Conservation (phyloP, 2,329 filamentous ascomycete genomes). For the Orbilia oligospora region DNA sequence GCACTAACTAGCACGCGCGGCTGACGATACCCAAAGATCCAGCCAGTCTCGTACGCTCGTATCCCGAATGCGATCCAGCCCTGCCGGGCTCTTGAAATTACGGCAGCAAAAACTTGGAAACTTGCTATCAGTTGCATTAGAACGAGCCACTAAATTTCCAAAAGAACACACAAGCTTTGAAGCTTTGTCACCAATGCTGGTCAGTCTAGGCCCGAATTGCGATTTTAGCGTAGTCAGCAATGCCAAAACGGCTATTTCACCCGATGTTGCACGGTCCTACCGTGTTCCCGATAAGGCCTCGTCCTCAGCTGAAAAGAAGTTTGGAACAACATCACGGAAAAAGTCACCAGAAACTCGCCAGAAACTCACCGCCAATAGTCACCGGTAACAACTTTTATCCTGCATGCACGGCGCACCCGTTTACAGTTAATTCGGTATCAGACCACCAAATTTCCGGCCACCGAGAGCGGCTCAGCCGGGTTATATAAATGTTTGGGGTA, state of each 20-base stretch:
- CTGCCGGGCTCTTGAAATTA: conserved; percentile 3
- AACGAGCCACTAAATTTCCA: background rate
- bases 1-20: background rate
- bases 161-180: background rate
- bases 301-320: conserved; percentile 6
- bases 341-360: background rate
- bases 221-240: conserved; percentile 4
- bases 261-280: background rate
- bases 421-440: background rate
- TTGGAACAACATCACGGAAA: background rate
- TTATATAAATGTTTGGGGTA: background rate
- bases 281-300: background rate
- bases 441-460: conserved; percentile 18
- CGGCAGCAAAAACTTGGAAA: conserved; percentile 2
- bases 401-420: conserved; percentile 15
- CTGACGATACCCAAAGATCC: conserved; percentile 12
- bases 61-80: too few relatives aligned
- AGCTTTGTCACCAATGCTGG: conserved; percentile 1
- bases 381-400: background rate
- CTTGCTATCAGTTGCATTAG: conserved; percentile 13
- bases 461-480: conserved; percentile 11
- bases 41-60: too few relatives aligned
- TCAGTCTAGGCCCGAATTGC: conserved; percentile 13
- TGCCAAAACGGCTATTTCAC: background rate
- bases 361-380: conserved; percentile 7